A percentile compares a stretch with the other conserved stretches of the same genome.
Evolutionary conservation across 208 protist species (phyloP).

Genomic region (Tritrichomonas foetus): DNA sequence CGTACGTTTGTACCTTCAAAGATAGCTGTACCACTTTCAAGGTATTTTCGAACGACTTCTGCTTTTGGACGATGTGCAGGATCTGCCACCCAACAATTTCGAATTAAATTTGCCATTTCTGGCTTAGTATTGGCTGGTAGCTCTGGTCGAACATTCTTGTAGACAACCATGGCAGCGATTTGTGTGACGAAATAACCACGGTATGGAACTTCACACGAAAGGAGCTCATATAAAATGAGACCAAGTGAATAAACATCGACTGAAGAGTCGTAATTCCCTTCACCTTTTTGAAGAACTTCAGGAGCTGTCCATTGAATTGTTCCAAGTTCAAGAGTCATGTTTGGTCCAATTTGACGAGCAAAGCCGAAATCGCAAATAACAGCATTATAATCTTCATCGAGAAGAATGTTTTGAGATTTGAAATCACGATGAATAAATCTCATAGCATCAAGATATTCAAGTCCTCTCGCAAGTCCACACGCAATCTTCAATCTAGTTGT

Average conservation of each 20-base stretch:
- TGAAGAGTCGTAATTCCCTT: background rate
- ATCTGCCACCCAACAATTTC: background rate
- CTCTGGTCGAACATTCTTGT: background rate
- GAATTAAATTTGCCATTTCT: background rate
- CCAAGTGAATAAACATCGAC: slow-evolving; percentile 11
- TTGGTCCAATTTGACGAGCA: background rate
- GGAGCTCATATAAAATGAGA: background rate
- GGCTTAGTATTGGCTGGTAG: background rate
- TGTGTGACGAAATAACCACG: background rate
- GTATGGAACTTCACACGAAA: background rate
- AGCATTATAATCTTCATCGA: background rate
- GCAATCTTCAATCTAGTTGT: background rate
- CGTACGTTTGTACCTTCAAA: background rate
- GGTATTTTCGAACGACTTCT: background rate
- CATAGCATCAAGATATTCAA: background rate
- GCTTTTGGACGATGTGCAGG: background rate
- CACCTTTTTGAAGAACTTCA: background rate
- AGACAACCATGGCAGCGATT: background rate
- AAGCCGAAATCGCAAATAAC: background rate
- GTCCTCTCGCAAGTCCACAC: background rate
- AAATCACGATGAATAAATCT: slow-evolving; percentile 19
- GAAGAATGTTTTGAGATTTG: slow-evolving; percentile 1
- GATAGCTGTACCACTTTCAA: background rate
- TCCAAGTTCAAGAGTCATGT: background rate
- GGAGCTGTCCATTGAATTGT: slow-evolving; percentile 19